phyloP scores from a whole-genome alignment of 257 asterid genomes.

The Paraleonurus japonicus region DNA sequence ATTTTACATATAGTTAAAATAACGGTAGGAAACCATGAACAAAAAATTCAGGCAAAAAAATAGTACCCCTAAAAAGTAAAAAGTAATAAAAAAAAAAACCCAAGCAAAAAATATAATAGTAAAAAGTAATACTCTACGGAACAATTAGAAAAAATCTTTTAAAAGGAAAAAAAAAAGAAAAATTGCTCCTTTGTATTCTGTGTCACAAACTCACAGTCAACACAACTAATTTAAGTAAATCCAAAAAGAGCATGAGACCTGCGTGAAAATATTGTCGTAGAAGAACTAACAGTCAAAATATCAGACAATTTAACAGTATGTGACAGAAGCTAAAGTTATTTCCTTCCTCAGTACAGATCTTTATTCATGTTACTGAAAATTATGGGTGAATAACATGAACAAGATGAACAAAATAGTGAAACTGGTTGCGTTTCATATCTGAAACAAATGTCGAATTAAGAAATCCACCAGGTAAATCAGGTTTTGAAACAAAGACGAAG shows the following conservation, averaged over 20 bases:
- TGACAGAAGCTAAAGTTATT: neutral
- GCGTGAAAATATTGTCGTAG: neutral
- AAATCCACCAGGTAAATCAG: neutral
- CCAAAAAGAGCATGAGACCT: too few species aligned
- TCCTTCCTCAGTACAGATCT: neutral
- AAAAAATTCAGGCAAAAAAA: too few species aligned
- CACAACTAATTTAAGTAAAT: neutral
- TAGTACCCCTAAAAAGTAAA: too few species aligned
- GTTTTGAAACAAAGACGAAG: neutral
- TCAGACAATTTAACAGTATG: neutral
- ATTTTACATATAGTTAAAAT: too few species aligned
- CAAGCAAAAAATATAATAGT: too few species aligned
- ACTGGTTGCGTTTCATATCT: neutral
- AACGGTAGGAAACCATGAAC: too few species aligned
- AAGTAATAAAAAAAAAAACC: too few species aligned
- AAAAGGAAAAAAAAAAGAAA: too few species aligned
- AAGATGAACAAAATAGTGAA: conserved; percentile 1
- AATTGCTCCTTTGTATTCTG: neutral
- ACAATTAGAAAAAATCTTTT: too few species aligned
- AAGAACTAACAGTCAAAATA: neutral
- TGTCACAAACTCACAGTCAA: neutral
- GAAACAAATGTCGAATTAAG: conserved; percentile 2
- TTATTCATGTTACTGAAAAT: neutral
- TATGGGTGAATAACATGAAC: neutral
- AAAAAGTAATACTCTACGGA: too few species aligned